Base-by-base conservation (phyloP, 176 grass and related monocot genomes). In the Pharus latifolius region DNA sequence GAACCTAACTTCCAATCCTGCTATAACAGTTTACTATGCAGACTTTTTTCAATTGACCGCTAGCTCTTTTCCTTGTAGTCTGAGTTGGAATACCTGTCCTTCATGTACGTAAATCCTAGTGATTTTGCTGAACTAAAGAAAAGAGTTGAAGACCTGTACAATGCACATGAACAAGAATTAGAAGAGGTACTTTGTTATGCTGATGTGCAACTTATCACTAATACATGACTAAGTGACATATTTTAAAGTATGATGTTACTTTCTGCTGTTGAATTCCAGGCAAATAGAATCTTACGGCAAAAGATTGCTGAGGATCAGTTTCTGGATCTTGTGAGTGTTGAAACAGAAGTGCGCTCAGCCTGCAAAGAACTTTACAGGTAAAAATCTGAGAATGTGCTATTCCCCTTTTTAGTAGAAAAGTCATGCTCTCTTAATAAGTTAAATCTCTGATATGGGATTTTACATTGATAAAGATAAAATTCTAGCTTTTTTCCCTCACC, bases 301-400 rank as follows among this genome's bases (percentile, higher is more conserved):
- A 93, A 80, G 68, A 91, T 98, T 59, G 59, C 73, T 8, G 75
- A 90, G 49, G 95, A 98, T 86, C 87, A 98, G 68, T 98, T 93
- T 87, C 77, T 98, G 6, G 78, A 91, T 72, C 91, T 91, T 78
- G 90, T 88, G 57, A 91, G 87, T 24, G 87, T 85, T 60, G 79
- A 90, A 85, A 90, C 84, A 63, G 90, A 98, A 81, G 90, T 98
- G 56, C 89, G 61, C 43, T 89, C 87, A 41, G 84, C 82, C 31
- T 91, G 83, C 70, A 93, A 98, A 74, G 95, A 98, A 80, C 82
- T 94, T 65, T 98, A 98, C 87, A 98, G 89, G 95, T 98, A 13
- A 49, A 56, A 28, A 37, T 57, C 66, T n/a, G n/a, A 35, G 41
- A 65, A 53, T 56, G 22, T n/a, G n/a, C n/a, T 20, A n/a, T 42